Evolutionary conservation across 2,329 filamentous ascomycete species (phyloP), one percentile per base, ranked within the genome.

Genomic region (Penicillium aurantiogriseum): DNA sequence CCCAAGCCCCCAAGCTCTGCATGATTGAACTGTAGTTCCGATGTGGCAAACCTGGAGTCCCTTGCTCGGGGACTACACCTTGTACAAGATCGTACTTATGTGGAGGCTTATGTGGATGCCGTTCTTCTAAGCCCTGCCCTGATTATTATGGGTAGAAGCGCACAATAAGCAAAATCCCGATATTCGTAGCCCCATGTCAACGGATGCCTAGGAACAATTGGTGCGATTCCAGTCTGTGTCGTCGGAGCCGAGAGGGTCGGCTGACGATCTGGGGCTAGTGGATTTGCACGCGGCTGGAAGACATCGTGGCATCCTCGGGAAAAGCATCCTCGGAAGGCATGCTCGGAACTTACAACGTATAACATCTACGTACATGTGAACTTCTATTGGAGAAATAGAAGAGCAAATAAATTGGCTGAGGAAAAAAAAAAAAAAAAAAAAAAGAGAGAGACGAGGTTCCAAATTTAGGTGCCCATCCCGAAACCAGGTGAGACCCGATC

Each of bases 401-500:
- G 15, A 46, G 17, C 9, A 31, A 45, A 21, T 21, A 21, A 21
- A 21, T 21, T 21, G 21, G 21, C 21, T 29, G 25, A 7, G 6
- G 2, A 2, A 7, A 27, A 8, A 7, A 8, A 27, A 27, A 27
- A 9, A 7, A 27, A 9, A 9, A 8, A 8, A 8, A 9, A 8
- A 33, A 11, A 33, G n/a, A n/a, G n/a, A 25, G 15, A 25, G 11
- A 38, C 13, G 1, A 42, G 10, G 2, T 21, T 47, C 35, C 42
- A 56, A 40, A 27, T 21, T 52, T 52, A 49, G 42, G 29, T 42
- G 8, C 40, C 42, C 25, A 43, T 55, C 15, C 53, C n/a, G 23
- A 55, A 39, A 38, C 31, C 31, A 51, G 39, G 46, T 47, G 54
- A 53, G 49, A 57, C 54, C 54, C 45, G 46, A 55, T 51, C 53